Conservation (phyloP, 257 asterid genomes). For the Coffea canephora region DNA sequence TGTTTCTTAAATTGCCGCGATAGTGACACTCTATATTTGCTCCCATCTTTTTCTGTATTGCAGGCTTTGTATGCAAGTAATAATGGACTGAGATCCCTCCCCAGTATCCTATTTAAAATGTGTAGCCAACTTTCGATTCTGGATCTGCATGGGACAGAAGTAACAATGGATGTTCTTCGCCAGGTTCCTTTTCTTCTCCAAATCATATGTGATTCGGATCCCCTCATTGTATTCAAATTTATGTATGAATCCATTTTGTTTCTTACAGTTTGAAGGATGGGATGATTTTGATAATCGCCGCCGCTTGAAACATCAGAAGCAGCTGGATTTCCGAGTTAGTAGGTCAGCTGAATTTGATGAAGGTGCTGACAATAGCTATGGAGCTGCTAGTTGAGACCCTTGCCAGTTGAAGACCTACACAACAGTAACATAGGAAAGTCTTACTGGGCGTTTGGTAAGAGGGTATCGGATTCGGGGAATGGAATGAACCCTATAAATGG, state of each 20-base stretch:
- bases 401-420: neutral
- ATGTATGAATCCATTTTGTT: neutral
- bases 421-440: neutral
- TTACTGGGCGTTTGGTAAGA: no score
- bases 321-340: slow-evolving; percentile 73
- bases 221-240: neutral
- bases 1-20: neutral
- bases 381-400: slow-evolving; percentile 34
- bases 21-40: neutral
- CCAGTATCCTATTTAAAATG: slow-evolving; percentile 48
- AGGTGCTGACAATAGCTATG: slow-evolving; percentile 67
- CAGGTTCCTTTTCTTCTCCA: slow-evolving; percentile 37
- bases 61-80: slow-evolving; percentile 72
- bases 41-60: slow-evolving; percentile 17
- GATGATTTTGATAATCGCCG: slow-evolving; percentile 81
- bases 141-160: slow-evolving; percentile 84
- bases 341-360: slow-evolving; percentile 81
- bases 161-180: slow-evolving; percentile 76
- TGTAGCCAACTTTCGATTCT: slow-evolving; percentile 75
- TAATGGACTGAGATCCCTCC: slow-evolving; percentile 77
- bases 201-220: neutral
- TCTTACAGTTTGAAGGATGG: slow-evolving; percentile 83
- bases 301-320: slow-evolving; percentile 79
- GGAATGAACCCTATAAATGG: no score
- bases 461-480: no score